Conservation (phyloP, 2,329 filamentous ascomycete species). For the Aciculosporium take region DNA sequence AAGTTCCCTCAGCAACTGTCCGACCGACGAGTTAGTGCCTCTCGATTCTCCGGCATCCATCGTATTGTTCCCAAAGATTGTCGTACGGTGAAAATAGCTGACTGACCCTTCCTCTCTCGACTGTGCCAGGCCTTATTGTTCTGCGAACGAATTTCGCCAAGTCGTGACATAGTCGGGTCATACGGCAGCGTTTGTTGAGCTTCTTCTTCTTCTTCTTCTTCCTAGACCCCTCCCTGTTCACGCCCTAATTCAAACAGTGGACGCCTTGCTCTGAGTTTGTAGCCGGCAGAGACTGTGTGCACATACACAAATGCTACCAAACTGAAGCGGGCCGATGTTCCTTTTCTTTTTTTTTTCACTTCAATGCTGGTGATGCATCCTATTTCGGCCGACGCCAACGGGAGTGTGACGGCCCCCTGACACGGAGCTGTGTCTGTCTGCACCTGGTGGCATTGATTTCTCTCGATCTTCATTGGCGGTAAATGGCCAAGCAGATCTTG, state of each 20-base stretch:
- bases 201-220: background rate
- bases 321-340: background rate
- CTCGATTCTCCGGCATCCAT: background rate
- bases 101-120: background rate
- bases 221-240: background rate
- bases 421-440: background rate
- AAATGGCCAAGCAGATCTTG: slow-evolving; percentile 2
- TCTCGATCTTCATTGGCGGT: slow-evolving; percentile 4
- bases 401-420: background rate
- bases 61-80: background rate
- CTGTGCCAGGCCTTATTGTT: background rate
- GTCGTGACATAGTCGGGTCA: background rate
- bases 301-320: background rate
- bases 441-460: slow-evolving; percentile 3
- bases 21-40: background rate
- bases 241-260: background rate
- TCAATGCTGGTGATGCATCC: background rate
- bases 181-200: background rate
- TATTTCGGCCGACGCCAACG: slow-evolving; percentile 1
- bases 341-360: background rate
- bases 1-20: background rate
- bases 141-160: background rate
- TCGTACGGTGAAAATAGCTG: background rate
- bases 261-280: background rate
- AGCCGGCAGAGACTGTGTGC: no score